phyloP scores from a whole-genome alignment of 495 filamentous ascomycete genomes.

The Aspergillus bridgeri region DNA sequence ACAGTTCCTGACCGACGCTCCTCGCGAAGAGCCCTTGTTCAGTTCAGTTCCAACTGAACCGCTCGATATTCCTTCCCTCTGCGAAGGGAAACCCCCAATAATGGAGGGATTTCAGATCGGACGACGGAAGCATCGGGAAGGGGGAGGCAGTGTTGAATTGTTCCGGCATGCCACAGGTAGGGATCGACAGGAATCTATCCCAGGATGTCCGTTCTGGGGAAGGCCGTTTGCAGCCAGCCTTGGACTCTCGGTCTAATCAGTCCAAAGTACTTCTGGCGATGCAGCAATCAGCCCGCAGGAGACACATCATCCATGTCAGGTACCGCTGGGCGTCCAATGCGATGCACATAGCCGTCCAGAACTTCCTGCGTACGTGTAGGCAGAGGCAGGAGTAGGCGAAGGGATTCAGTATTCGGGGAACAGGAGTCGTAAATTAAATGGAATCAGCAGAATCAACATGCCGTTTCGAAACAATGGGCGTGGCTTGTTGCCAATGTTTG shows the following conservation, averaged over 20 bases:
- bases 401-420: neutral
- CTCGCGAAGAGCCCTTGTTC: neutral
- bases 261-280: too few relatives aligned
- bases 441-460: neutral
- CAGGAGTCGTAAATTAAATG: neutral
- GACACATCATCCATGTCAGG: constrained; percentile 11
- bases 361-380: too few relatives aligned
- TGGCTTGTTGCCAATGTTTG: constrained; percentile 1
- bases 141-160: constrained; percentile 36
- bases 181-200: constrained; percentile 20
- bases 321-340: neutral
- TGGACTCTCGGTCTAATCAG: too few relatives aligned
- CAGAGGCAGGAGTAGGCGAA: too few relatives aligned
- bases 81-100: neutral
- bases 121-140: constrained; percentile 20
- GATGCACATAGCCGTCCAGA: neutral
- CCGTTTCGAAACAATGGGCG: neutral
- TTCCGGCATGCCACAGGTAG: constrained; percentile 31
- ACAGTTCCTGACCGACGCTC: neutral
- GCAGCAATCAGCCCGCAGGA: neutral
- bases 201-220: constrained; percentile 1
- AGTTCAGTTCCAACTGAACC: too few relatives aligned
- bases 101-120: constrained; percentile 13
- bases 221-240: constrained; percentile 30
- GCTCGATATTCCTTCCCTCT: constrained; percentile 1